Conservation (phyloP, 345 rosid species). For the Turnera subulata region DNA sequence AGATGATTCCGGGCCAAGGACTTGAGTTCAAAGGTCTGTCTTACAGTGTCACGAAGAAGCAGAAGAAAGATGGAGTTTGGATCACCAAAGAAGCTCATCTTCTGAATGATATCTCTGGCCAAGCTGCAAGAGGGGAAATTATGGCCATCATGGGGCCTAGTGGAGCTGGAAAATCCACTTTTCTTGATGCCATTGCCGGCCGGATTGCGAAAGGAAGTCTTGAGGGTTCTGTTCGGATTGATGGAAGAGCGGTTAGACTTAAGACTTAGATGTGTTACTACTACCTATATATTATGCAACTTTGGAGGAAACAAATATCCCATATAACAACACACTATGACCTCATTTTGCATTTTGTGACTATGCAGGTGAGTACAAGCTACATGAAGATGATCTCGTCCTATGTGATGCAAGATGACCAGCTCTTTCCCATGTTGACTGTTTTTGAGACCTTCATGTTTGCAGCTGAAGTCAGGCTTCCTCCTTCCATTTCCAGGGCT, state of each 20-base stretch:
- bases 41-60: constrained; percentile 53
- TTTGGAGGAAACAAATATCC: no score
- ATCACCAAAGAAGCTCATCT: constrained; percentile 54
- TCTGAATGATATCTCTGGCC: constrained; percentile 69
- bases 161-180: constrained; percentile 87
- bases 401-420: constrained; percentile 92
- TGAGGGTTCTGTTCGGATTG: constrained; percentile 67
- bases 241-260: constrained; percentile 59
- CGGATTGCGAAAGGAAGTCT: constrained; percentile 68
- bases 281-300: no score
- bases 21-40: constrained; percentile 55
- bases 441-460: constrained; percentile 82
- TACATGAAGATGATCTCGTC: constrained; percentile 81
- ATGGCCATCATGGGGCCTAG: constrained; percentile 85
- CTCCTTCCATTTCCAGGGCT: constrained; percentile 56
- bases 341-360: background rate
- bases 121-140: constrained; percentile 64
- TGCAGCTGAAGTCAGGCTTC: constrained; percentile 79
- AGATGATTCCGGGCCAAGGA: constrained; percentile 45
- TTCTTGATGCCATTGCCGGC: constrained; percentile 85
- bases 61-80: constrained; percentile 49
- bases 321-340: background rate
- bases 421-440: constrained; percentile 71
- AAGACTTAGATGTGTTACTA: no score
- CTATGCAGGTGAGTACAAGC: constrained; percentile 50